Base-by-base conservation (phyloP, 2,329 filamentous ascomycete genomes). In the Xylaria multiplex region DNA sequence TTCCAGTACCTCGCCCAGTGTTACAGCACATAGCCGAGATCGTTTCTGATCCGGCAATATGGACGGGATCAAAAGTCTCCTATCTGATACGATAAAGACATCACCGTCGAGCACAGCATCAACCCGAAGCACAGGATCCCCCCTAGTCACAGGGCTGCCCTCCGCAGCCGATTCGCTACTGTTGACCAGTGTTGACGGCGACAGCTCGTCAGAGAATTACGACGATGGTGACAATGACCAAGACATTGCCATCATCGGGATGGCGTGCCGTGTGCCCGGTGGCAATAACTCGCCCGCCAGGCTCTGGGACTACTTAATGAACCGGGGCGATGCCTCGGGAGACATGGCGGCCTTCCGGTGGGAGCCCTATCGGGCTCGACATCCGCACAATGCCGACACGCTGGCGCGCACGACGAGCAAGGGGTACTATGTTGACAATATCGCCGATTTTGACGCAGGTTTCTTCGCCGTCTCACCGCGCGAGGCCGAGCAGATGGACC, bases 321-420 rank as follows among this genome's bases (percentile, higher is more conserved):
- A n/a, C 40, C 19, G 22, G 24, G 22, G 24, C 32, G 54, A 57
- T 8, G 54, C 54, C 14, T 45, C 54, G 3, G 37, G 40, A 4
- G 54, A 57, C 14, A 43, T 57, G 14, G 16, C 19, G 3, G 14
- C 24, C 40, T 27, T 30, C 6, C 11, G 59, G 40, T 53, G 50
- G 50, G 50, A 53, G 32, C 50, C 50, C 8, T 53, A 32, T 35
- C 30, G 11, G 16, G 19, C 24, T 16, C 35, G 52, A 14, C 35
- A 55, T n/a, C 22, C 52, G 19, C n/a, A 30, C 8, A 55, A 55
- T 55, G 35, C 37, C 24, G 35, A 53, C 11, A n/a, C n/a, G 50
- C 50, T 74, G 22, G 61, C 68, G 55, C 69, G 70, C 42, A 73
- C 71, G 6, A 62, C 59, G 6, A 62, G 22, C 32, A 54, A 59